Base-by-base conservation (phyloP, 805 yeast species). In the Ogataea haglerorum region DNA sequence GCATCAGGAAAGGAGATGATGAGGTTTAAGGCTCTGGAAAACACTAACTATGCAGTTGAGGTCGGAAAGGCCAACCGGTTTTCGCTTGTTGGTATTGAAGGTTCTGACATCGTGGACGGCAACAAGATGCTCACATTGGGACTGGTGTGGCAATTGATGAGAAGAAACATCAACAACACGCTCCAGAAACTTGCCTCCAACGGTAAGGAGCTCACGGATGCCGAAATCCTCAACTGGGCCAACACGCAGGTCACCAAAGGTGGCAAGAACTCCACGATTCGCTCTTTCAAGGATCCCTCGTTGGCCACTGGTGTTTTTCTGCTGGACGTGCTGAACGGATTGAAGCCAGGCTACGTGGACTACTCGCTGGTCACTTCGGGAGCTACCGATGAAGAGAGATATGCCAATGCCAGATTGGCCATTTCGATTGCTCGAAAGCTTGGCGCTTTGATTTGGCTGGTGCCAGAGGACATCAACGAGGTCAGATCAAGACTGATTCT, bases 381-480 rank as follows among this genome's bases (percentile, higher is more conserved):
- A 30, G 63, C 67, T 30, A 80, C 85, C 25, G 93, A 84, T 13
- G 96, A 88, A 46, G 96, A 91, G 50, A 78, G 75, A 59, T 88
- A 88, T 60, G 95, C 95, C 29, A 93, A 93, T 62, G 99, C 98
- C 15, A 85, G 87, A 70, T 76, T 93, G 62, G 99, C 99, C 15
- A 93, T 93, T 61, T 93, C 98, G 2, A 93, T 93, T 58, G 99
- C 99, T 25, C 85, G 99, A 76, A 93, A 93, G 67, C 70, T 93
- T 53, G 99, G 99, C 47, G 99, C 96, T 29, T 78, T 93, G 61
- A 93, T 93, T 58, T 93, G 97, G 97, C 75, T 93, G 53, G 96
- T 93, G n/a, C 99, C 99, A n/a, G 99, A 93, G 65, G 99, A 93
- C 69, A 93, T 93, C 57, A 85, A 82, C 56, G 98, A 91, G 69